A percentile compares a stretch with the other conserved stretches of the same genome.
phyloP scores from a whole-genome alignment of 129 eudicot species.

The Glebionis coronaria region DNA sequence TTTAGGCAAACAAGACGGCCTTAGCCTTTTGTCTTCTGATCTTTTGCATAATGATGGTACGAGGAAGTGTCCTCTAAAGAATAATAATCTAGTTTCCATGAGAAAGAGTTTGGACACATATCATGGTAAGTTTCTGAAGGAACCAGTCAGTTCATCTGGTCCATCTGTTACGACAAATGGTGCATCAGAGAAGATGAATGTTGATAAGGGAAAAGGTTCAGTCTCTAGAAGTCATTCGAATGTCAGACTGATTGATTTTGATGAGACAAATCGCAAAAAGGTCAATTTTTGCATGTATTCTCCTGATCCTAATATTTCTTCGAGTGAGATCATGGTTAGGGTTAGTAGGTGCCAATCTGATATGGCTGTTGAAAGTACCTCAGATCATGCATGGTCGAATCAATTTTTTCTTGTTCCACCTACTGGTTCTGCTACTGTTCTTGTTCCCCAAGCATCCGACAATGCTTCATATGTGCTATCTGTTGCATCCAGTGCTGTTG shows the following conservation, averaged over 20 bases:
- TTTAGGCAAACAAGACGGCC: slow-evolving; percentile 61
- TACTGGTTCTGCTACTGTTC: slow-evolving; percentile 73
- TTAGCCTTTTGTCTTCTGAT: slow-evolving; percentile 54
- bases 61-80: slow-evolving; percentile 27
- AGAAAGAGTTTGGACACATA: slow-evolving; percentile 36
- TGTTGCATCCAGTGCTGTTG: slow-evolving; percentile 66
- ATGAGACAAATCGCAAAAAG: slow-evolving; percentile 38
- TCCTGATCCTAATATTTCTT: slow-evolving; percentile 63
- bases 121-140: slow-evolving; percentile 16
- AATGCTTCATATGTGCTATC: slow-evolving; percentile 62
- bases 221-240: slow-evolving; percentile 35
- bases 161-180: background rate
- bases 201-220: slow-evolving; percentile 15
- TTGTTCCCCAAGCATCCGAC: slow-evolving; percentile 66
- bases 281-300: slow-evolving; percentile 75
- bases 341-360: slow-evolving; percentile 48
- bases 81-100: slow-evolving; percentile 40
- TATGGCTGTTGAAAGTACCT: slow-evolving; percentile 27
- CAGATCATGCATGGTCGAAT: slow-evolving; percentile 62
- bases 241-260: slow-evolving; percentile 32
- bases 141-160: slow-evolving; percentile 30
- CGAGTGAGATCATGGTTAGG: slow-evolving; percentile 73
- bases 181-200: slow-evolving; percentile 21
- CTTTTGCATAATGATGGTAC: slow-evolving; percentile 24
- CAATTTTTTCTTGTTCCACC: slow-evolving; percentile 86